phyloP scores from a whole-genome alignment of 805 yeast genomes.

The Lachancea fermentati region DNA sequence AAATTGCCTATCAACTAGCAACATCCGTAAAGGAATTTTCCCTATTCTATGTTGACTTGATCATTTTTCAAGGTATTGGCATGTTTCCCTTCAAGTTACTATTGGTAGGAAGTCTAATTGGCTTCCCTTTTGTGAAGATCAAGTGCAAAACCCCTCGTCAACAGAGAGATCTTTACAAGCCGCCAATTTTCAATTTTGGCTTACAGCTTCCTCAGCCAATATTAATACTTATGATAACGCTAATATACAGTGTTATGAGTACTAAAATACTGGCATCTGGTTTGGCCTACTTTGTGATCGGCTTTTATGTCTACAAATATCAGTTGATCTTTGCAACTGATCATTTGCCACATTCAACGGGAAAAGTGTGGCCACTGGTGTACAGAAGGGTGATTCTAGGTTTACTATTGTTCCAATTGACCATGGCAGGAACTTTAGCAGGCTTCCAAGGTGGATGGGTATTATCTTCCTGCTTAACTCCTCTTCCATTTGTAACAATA shows the following conservation, averaged over 20 bases:
- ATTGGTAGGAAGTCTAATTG: slow-evolving; percentile 68
- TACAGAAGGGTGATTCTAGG: slow-evolving; percentile 81
- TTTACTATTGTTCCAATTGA: slow-evolving; percentile 73
- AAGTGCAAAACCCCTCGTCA: slow-evolving; percentile 80
- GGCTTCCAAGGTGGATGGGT: slow-evolving; percentile 71
- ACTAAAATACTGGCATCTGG: slow-evolving; percentile 85
- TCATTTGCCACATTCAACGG: slow-evolving; percentile 95
- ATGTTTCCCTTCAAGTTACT: slow-evolving; percentile 86
- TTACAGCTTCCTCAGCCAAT: slow-evolving; percentile 88
- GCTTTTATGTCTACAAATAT: slow-evolving; percentile 86
- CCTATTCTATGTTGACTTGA: slow-evolving; percentile 83
- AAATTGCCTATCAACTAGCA: slow-evolving; percentile 82
- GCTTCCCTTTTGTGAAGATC: slow-evolving; percentile 62
- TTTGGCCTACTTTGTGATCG: slow-evolving; percentile 72
- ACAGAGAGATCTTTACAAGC: slow-evolving; percentile 65
- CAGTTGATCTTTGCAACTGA: slow-evolving; percentile 85
- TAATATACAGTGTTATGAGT: slow-evolving; percentile 84
- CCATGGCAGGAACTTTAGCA: slow-evolving; percentile 88
- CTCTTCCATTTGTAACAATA: slow-evolving; percentile 67
- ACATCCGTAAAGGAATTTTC: slow-evolving; percentile 74
- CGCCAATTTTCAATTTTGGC: slow-evolving; percentile 91
- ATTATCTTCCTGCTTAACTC: slow-evolving; percentile 64
- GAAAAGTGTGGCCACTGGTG: slow-evolving; percentile 91
- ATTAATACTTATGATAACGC: slow-evolving; percentile 73
- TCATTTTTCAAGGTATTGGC: slow-evolving; percentile 77